Conservation (phyloP, 2,329 filamentous ascomycete species). For the Paramyrothecium sp. region DNA sequence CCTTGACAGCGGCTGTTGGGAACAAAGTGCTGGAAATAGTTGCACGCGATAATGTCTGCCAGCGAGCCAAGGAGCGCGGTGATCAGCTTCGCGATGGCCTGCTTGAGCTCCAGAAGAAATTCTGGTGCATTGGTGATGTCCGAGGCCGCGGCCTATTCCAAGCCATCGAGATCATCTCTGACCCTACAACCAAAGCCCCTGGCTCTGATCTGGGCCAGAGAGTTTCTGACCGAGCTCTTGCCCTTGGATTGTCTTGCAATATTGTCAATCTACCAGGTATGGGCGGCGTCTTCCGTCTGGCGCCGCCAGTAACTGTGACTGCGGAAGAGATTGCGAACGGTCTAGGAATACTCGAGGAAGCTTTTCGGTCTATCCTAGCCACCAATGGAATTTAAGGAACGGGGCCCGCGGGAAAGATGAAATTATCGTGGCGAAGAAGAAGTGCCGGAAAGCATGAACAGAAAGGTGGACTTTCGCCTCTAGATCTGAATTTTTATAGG, state of each 20-base stretch:
- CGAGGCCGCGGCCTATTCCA: constrained; percentile 49
- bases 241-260: constrained; percentile 47
- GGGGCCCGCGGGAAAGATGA: no score
- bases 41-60: constrained; percentile 42
- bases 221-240: constrained; percentile 41
- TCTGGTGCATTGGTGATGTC: constrained; percentile 52
- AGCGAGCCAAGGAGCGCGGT: constrained; percentile 38
- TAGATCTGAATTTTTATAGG: no score
- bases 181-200: constrained; percentile 35
- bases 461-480: no score
- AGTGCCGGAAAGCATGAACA: no score
- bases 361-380: constrained; percentile 31
- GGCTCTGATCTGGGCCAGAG: constrained; percentile 40
- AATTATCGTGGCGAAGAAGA: no score
- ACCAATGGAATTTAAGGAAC: no score
- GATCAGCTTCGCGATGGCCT: constrained; percentile 41
- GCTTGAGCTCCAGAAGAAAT: constrained; percentile 40
- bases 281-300: constrained; percentile 49
- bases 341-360: constrained; percentile 47
- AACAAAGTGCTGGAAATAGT: constrained; percentile 55
- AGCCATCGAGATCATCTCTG: constrained; percentile 48
- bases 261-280: constrained; percentile 45
- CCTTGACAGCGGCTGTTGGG: constrained; percentile 50
- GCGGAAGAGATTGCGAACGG: constrained; percentile 43
- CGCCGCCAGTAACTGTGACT: constrained; percentile 48